A percentile compares a stretch with the other conserved stretches of the same genome.
Conservation (phyloP, 177 flowering plant species). For the Vitis hybrid region DNA sequence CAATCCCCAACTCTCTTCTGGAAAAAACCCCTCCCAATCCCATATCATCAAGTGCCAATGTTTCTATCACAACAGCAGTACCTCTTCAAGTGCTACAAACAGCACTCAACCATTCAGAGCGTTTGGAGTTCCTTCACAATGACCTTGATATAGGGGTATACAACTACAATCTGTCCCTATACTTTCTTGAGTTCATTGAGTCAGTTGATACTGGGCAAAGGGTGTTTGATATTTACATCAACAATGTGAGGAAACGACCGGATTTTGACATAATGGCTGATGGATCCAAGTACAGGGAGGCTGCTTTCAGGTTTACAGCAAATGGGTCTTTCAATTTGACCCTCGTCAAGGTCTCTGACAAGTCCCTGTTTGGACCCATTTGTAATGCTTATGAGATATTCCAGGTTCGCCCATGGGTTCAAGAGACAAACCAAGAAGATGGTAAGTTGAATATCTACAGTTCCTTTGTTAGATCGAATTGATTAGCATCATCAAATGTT, state of each 20-base stretch:
- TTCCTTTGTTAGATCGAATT: background rate
- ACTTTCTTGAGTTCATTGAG: slow-evolving; percentile 51
- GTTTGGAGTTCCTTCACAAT: slow-evolving; percentile 33
- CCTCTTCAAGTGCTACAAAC: slow-evolving; percentile 55
- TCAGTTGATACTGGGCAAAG: slow-evolving; percentile 45
- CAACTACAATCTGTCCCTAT: slow-evolving; percentile 35
- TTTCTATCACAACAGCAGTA: slow-evolving; percentile 19
- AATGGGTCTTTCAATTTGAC: slow-evolving; percentile 49
- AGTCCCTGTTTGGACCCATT: slow-evolving; percentile 47
- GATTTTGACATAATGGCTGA: slow-evolving; percentile 41
- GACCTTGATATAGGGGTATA: slow-evolving; percentile 23
- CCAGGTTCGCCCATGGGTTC: slow-evolving; percentile 28
- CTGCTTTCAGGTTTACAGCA: slow-evolving; percentile 25
- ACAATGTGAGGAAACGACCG: slow-evolving; percentile 21
- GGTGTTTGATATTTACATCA: slow-evolving; percentile 53
- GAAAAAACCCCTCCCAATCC: background rate
- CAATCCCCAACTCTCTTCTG: background rate
- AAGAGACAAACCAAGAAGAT: slow-evolving; percentile 36
- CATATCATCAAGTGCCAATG: slow-evolving; percentile 1
- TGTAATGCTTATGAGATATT: slow-evolving; percentile 66
- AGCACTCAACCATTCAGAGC: slow-evolving; percentile 31
- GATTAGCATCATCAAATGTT: too few species aligned
- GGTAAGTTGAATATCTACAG: slow-evolving; percentile 29
- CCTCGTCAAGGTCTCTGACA: slow-evolving; percentile 32
- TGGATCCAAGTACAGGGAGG: slow-evolving; percentile 34